Conservation (phyloP, 208 protist species). For the Phytomonas sp. region DNA sequence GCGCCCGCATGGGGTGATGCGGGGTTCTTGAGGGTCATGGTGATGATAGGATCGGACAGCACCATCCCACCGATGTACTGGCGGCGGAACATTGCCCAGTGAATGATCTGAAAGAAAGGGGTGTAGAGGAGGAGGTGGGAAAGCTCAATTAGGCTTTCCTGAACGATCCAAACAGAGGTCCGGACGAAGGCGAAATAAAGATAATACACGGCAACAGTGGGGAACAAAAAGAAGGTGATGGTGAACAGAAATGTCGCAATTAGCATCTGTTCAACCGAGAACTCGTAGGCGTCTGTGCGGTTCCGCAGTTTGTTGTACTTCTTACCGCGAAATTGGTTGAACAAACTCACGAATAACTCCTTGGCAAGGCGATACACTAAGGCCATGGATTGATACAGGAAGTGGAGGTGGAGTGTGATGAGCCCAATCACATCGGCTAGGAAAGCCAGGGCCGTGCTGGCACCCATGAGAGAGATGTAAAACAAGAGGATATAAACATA, state of each 20-base stretch:
- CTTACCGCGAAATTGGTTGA: conserved; percentile 81
- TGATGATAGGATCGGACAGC: conserved; percentile 34
- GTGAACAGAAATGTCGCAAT: conserved; percentile 88
- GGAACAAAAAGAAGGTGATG: conserved; percentile 84
- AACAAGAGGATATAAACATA: conserved; percentile 44
- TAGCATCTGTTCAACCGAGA: conserved; percentile 87
- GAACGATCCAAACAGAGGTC: conserved; percentile 33
- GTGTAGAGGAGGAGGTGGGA: conserved; percentile 58
- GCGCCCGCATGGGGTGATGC: not conserved
- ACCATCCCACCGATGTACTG: conserved; percentile 24
- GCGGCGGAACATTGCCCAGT: conserved; percentile 30
- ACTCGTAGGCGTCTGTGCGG: conserved; percentile 84
- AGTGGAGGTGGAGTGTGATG: conserved; percentile 71
- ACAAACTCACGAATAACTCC: conserved; percentile 53
- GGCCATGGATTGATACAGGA: conserved; percentile 65
- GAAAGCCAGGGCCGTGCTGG: conserved; percentile 58
- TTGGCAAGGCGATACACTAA: conserved; percentile 58
- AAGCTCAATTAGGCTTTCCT: conserved; percentile 43
- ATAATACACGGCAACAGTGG: conserved; percentile 90
- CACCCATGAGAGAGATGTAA: conserved; percentile 69
- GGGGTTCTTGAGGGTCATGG: conserved; percentile 17
- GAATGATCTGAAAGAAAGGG: conserved; percentile 46
- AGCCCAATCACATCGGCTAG: conserved; percentile 71
- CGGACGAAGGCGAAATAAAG: conserved; percentile 83
- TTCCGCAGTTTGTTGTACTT: conserved; percentile 92